phyloP scores from a whole-genome alignment of 129 eudicot genomes.

The Solidago caesia region DNA sequence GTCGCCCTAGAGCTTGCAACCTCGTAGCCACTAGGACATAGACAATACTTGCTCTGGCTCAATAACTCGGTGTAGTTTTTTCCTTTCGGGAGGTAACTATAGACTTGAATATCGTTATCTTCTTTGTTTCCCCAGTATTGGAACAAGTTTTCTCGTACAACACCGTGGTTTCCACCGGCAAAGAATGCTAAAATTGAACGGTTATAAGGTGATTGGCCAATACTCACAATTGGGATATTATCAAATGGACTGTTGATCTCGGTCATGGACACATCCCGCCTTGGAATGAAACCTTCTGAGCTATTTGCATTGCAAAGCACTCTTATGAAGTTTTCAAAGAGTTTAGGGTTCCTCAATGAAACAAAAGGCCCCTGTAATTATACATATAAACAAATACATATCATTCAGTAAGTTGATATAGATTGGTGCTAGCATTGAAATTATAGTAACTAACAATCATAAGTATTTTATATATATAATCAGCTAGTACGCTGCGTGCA shows the following conservation, averaged over 20 bases:
- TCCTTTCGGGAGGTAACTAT: conserved; percentile 50
- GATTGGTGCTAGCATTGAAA: background rate
- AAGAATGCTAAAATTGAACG: conserved; percentile 56
- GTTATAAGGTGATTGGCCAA: conserved; percentile 45
- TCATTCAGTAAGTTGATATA: no score
- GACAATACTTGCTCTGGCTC: conserved; percentile 45
- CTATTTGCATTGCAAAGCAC: conserved; percentile 68
- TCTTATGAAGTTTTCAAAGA: conserved; percentile 44
- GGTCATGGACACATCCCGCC: conserved; percentile 55
- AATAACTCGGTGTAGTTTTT: conserved; percentile 41
- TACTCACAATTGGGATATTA: conserved; percentile 21
- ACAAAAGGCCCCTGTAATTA: conserved; percentile 38
- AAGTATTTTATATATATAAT: background rate
- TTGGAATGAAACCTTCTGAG: conserved; percentile 57
- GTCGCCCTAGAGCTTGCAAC: conserved; percentile 74
- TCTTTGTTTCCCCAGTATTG: conserved; percentile 58
- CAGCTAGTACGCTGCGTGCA: background rate
- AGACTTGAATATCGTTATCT: conserved; percentile 42
- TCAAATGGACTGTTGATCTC: conserved; percentile 52
- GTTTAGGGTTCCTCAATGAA: conserved; percentile 29
- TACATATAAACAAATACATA: no score
- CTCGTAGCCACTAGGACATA: conserved; percentile 74
- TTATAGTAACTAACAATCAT: background rate
- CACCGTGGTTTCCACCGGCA: conserved; percentile 67
- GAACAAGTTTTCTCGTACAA: conserved; percentile 46